These are phyloP conservation scores for Colletotrichum gloeosporioides DNA, from an alignment of 2,329 filamentous ascomycete genomes.

Conservation along the genomic window DNA sequence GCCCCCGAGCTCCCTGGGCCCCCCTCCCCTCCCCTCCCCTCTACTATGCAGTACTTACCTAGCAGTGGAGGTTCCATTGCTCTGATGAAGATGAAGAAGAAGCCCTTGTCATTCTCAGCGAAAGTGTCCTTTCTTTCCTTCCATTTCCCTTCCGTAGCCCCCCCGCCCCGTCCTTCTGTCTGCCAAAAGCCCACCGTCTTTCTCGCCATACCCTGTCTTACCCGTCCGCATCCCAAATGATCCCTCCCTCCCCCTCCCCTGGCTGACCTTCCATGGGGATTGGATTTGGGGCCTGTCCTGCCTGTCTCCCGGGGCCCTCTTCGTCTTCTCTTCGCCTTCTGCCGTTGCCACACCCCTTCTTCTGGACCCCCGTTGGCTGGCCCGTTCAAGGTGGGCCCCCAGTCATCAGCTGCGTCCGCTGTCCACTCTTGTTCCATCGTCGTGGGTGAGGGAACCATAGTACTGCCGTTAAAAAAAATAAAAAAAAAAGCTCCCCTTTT, in stretches of 20 bases:
- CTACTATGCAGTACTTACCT: too few relatives aligned
- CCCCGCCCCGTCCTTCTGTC: not conserved
- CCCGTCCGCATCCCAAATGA: not conserved
- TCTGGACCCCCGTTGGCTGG: constrained; percentile 9
- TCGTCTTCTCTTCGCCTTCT: constrained; percentile 5
- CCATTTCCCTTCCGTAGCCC: not conserved
- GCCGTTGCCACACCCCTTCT: constrained; percentile 6
- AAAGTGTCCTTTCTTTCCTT: not conserved
- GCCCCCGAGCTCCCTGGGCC: not conserved
- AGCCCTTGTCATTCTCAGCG: not conserved
- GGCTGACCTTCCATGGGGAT: not conserved
- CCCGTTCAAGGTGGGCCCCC: constrained; percentile 4
- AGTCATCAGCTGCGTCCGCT: constrained; percentile 18
- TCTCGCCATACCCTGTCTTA: not conserved
- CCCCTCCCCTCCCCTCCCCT: too few relatives aligned
- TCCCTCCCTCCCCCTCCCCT: not conserved
- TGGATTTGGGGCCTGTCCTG: not conserved
- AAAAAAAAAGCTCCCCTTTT: constrained; percentile 18
- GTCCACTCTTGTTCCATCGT: constrained; percentile 2
- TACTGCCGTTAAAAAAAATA: not conserved
- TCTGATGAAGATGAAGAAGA: not conserved
- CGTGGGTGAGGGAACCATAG: not conserved
- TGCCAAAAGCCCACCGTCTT: not conserved
- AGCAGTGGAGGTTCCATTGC: too few relatives aligned
- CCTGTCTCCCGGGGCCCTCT: not conserved